Conservation (phyloP, 1,139 yeast genomes). For the Suhomyces terraborum region DNA sequence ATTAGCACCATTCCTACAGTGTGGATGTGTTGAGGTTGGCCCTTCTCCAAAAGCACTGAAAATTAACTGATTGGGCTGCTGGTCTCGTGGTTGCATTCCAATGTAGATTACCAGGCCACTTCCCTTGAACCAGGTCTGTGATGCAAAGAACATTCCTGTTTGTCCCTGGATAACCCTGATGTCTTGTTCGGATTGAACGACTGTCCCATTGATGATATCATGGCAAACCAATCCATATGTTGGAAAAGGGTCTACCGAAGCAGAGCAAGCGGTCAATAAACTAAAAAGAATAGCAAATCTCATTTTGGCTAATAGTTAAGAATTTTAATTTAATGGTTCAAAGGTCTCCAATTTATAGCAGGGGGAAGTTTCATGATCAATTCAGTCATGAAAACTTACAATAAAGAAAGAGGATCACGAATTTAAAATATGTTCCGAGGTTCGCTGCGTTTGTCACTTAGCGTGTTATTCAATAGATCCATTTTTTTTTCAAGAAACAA, state of each 20-base stretch:
- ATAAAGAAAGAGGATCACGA: too few relatives aligned
- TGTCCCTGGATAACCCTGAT: not conserved
- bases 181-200: not conserved
- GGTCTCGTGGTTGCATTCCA: conserved; percentile 5
- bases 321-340: too few relatives aligned
- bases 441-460: too few relatives aligned
- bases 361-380: too few relatives aligned
- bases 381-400: too few relatives aligned
- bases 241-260: too few relatives aligned
- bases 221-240: not conserved
- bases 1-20: conserved; percentile 5
- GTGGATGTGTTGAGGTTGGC: conserved; percentile 2
- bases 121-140: not conserved
- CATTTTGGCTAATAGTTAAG: not conserved
- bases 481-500: too few relatives aligned
- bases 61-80: not conserved
- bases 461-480: too few relatives aligned
- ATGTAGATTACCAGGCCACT: not conserved
- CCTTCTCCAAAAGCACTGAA: conserved; percentile 10
- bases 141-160: conserved; percentile 1
- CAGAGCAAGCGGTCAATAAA: too few relatives aligned
- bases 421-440: too few relatives aligned
- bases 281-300: too few relatives aligned
- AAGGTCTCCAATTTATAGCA: too few relatives aligned
- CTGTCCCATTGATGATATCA: not conserved